phyloP scores from a whole-genome alignment of 2,329 filamentous ascomycete genomes.

The Pseudopyrenochaeta lycopersici region DNA sequence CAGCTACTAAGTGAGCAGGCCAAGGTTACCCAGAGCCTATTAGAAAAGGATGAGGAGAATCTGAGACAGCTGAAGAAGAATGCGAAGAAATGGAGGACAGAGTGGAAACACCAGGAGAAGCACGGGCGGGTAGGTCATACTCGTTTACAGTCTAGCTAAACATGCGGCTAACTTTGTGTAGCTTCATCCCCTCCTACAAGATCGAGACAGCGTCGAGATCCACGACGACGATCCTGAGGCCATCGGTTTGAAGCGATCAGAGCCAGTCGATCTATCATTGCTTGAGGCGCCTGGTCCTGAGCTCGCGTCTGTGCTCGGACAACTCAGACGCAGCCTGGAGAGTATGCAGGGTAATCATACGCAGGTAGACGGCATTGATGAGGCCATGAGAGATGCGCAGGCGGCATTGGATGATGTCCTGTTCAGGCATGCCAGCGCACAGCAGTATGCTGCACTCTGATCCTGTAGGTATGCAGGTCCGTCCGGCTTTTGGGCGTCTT shows the following conservation, averaged over 20 bases:
- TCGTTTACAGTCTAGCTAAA: conserved; percentile 13
- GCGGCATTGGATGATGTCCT: conserved; percentile 47
- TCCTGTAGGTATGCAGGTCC: conserved; percentile 38
- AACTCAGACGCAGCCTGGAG: conserved; percentile 49
- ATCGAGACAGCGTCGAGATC: conserved; percentile 18
- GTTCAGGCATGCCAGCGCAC: conserved; percentile 40
- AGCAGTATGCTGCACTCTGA: conserved; percentile 44
- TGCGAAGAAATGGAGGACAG: conserved; percentile 36
- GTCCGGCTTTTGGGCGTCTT: conserved; percentile 22
- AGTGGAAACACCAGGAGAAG: conserved; percentile 44
- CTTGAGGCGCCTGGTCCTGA: conserved; percentile 43
- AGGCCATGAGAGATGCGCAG: conserved; percentile 38
- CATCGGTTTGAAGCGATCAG: conserved; percentile 36
- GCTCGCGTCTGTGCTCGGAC: conserved; percentile 45
- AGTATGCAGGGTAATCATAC: conserved; percentile 50
- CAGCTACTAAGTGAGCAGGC: conserved; percentile 68
- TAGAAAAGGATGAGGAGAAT: conserved; percentile 38
- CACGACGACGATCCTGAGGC: conserved; percentile 42
- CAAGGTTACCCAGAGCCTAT: conserved; percentile 59
- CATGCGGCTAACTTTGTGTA: conserved; percentile 28
- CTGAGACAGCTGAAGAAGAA: conserved; percentile 41
- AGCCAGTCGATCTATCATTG: conserved; percentile 21
- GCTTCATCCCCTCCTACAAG: conserved; percentile 46
- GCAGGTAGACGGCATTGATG: conserved; percentile 48
- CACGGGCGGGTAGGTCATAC: conserved; percentile 34